Evolutionary conservation across 116 monocot genomes (phyloP).

Genomic region (Zostera marina): DNA sequence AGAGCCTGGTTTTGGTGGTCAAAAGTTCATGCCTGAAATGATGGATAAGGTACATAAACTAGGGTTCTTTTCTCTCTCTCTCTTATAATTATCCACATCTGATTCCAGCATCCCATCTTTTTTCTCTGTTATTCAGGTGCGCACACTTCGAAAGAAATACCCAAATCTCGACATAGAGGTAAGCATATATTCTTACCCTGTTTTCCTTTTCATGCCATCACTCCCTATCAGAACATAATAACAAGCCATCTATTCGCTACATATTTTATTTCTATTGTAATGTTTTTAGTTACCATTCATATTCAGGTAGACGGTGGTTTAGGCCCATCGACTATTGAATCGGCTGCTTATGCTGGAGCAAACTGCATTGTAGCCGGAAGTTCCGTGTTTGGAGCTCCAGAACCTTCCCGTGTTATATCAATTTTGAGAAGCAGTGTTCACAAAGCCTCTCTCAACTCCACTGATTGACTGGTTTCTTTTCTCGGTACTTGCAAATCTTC

Average conservation of each 20-base stretch:
- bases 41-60: conserved; percentile 63
- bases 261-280: background rate
- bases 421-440: conserved; percentile 48
- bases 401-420: conserved; percentile 51
- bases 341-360: conserved; percentile 73
- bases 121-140: conserved; percentile 31
- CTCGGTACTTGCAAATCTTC: background rate
- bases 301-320: conserved; percentile 85
- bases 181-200: background rate
- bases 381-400: conserved; percentile 64
- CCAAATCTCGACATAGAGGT: conserved; percentile 88
- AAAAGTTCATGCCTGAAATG: conserved; percentile 92
- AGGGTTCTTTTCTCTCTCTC: background rate
- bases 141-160: conserved; percentile 58
- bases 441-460: conserved; percentile 10
- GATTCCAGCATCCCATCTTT: background rate
- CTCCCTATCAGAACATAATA: too few species aligned
- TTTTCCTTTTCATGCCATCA: too few species aligned
- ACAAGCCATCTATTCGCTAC: background rate
- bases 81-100: background rate
- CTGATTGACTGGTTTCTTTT: background rate
- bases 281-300: conserved; percentile 1
- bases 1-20: conserved; percentile 95
- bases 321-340: conserved; percentile 75
- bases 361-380: conserved; percentile 94